phyloP scores from a whole-genome alignment of 2,329 filamentous ascomycete genomes.

The Purpureocillium lavendulum region DNA sequence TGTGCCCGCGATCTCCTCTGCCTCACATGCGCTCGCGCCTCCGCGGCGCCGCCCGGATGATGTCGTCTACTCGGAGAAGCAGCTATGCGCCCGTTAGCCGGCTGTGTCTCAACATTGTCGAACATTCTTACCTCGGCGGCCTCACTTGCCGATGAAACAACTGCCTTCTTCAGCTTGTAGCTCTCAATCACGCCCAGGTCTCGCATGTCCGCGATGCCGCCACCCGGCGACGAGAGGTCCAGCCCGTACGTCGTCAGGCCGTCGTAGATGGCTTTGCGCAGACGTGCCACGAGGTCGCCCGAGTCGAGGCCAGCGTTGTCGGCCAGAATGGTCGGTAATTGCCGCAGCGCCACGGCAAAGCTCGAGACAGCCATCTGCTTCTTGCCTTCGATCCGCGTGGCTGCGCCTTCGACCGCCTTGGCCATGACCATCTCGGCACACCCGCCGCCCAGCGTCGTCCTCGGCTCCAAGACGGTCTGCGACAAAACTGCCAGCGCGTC shows the following conservation, averaged over 20 bases:
- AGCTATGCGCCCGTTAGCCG: conserved; percentile 44
- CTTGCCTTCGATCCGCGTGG: conserved; percentile 93
- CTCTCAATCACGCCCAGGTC: conserved; percentile 93
- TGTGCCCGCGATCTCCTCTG: conserved; percentile 3
- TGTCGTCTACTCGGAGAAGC: conserved; percentile 91
- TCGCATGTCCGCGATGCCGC: conserved; percentile 91
- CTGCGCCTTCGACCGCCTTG: conserved; percentile 89
- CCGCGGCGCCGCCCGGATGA: conserved; percentile 87
- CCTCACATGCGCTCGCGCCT: conserved; percentile 30
- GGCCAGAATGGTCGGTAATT: conserved; percentile 91
- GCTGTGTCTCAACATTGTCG: conserved; percentile 1
- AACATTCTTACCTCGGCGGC: conserved; percentile 72
- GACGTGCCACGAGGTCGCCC: conserved; percentile 81
- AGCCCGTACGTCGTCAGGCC: conserved; percentile 88
- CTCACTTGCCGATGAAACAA: conserved; percentile 92
- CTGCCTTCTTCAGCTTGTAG: conserved; percentile 98
- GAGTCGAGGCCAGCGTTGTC: conserved; percentile 97
- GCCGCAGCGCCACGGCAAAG: conserved; percentile 81
- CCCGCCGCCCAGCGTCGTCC: conserved; percentile 88
- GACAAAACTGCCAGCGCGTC: conserved; percentile 94
- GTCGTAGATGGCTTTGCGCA: conserved; percentile 91
- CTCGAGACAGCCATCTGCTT: conserved; percentile 87
- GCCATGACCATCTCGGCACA: conserved; percentile 99
- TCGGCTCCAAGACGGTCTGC: conserved; percentile 90
- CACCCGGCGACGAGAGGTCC: conserved; percentile 81